Percentiles rank a stretch among this genome's conserved stretches.
phyloP scores from a whole-genome alignment of 139 green algal species.

The Medakamo hakoo region DNA sequence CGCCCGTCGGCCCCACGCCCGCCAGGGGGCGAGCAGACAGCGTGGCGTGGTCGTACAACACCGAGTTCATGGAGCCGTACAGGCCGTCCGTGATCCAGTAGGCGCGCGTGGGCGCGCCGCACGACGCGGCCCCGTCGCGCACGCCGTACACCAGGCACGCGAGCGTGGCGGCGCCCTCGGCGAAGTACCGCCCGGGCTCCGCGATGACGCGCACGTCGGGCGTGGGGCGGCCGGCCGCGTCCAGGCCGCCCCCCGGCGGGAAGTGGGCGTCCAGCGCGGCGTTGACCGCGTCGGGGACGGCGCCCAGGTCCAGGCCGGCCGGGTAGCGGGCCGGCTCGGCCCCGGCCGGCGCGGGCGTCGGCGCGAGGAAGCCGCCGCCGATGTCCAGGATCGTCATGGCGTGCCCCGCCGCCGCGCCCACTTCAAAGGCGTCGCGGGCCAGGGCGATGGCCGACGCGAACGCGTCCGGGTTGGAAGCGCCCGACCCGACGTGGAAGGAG shows the following conservation, averaged over 20 bases:
- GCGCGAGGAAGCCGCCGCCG: slow-evolving; percentile 77
- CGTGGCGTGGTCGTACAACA: slow-evolving; percentile 64
- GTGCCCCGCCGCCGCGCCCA: slow-evolving; percentile 50
- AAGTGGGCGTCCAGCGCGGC: slow-evolving; percentile 69
- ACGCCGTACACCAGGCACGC: slow-evolving; percentile 65
- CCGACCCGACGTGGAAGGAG: slow-evolving; percentile 90
- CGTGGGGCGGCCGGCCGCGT: slow-evolving; percentile 59
- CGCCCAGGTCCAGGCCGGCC: slow-evolving; percentile 51
- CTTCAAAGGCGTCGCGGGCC: slow-evolving; percentile 57
- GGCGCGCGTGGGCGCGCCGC: slow-evolving; percentile 18
- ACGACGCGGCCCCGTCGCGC: slow-evolving; percentile 22
- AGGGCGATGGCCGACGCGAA: slow-evolving; percentile 56
- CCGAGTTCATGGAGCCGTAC: slow-evolving; percentile 95
- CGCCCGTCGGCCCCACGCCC: neutral
- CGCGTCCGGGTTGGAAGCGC: slow-evolving; percentile 56
- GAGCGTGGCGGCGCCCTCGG: slow-evolving; percentile 69
- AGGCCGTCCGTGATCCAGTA: slow-evolving; percentile 92
- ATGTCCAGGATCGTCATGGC: slow-evolving; percentile 87
- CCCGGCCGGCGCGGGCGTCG: slow-evolving; percentile 9
- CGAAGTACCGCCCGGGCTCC: slow-evolving; percentile 94
- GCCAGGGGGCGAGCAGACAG: slow-evolving; percentile 18
- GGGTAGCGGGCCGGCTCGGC: slow-evolving; percentile 39
- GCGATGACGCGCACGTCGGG: slow-evolving; percentile 64
- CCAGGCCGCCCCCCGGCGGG: slow-evolving; percentile 55
- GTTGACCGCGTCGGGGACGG: slow-evolving; percentile 69